Evolutionary conservation across 179 eudicot genomes (phyloP), one percentile per base, ranked within the genome.

Genomic region (Heliamphora pulchella): DNA sequence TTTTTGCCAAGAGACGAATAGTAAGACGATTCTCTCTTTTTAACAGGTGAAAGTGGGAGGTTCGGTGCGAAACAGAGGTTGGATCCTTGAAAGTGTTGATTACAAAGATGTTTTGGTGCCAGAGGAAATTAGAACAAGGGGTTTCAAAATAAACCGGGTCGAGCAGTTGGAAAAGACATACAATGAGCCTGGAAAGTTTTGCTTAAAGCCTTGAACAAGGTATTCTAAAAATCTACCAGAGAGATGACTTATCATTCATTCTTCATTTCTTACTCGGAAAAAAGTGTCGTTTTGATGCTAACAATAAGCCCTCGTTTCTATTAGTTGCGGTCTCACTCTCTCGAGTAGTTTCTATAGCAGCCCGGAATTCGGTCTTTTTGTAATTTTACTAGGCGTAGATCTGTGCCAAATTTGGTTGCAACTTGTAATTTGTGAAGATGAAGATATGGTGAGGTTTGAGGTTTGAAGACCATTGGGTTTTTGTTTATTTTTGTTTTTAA

Each of bases 51-150:
- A 85, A 89, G 91, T 94, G 71, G 89, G 87, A 81, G 98, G 96
- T 77, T 68, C 87, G 0, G 90, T 94, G 81, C 86, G 89, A 80
- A 96, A 94, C 89, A 84, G 88, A 55, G 92, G 98, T 15, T 96
- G 99, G 99, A 79, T 68, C 63, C 84, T 96, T 41, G 94, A 96
- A 82, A 87, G 76, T 50, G 91, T 92, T 5, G 96, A 96, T 82
- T 87, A 82, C 85, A 90, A 85, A 74, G 93, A 96, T 69, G 82
- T 87, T 59, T 82, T 91, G 4, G 64, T 80, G 13, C 96, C 99
- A 0, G 98, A 94, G 88, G 98, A 96, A 88, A 82, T 91, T 57
- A 87, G 99, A 78, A 96, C 85, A 48, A 87, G 99, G 75, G 97
- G 99, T 44, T 96, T 96, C 85, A 90, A 84, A 82, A 82, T 96